Base-by-base conservation (phyloP, 2,329 filamentous ascomycete genomes). In the Scedosporium dehoogii region DNA sequence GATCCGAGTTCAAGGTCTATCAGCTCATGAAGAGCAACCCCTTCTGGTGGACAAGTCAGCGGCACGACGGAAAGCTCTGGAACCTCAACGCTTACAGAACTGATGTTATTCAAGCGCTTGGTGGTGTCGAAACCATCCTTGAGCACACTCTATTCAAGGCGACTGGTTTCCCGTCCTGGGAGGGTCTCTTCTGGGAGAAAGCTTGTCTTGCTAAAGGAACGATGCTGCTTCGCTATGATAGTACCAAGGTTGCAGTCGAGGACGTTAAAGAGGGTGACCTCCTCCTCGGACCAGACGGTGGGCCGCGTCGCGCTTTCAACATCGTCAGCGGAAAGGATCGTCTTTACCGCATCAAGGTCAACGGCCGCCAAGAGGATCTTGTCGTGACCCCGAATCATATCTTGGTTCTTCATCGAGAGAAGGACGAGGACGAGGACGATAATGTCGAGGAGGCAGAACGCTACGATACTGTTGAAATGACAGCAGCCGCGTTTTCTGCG, bases 21-120 rank as follows among this genome's bases (percentile, higher is more conserved):
- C 93, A 97, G 74, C 81, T 97, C 64, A 97, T 99, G 93, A 97
- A 96, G 85, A 96, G 89, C 76, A 97, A 97, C 72, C 94, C 94
- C 0, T 97, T 97, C 81, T 97, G 92, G 92, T 99, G 94, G 94
- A 99, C 94, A 3, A 96, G 90, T 70, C 93, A 97, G 74, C 83
- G 94, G 46, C 96, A 99, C 70, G 94, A 99, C 70, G 94, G 94
- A 72, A 97, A 97, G 71, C 76, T 99, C 4, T 99, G 94, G 94
- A 97, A 97, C 66, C 75, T 99, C 61, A 97, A 97, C 67, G 90
- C 91, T 1, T 97, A 97, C 76, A 82, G 94, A 65, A 97, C 94
- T 6, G 94, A 99, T 77, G 92, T 97, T 9, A 99, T 99, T 63
- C 94, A 97, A 73, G 92, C 93, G 0, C 78, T 97, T 58, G 93